Conservation (phyloP, 2,329 filamentous ascomycete genomes). For the Colletotrichum orchidophilum region DNA sequence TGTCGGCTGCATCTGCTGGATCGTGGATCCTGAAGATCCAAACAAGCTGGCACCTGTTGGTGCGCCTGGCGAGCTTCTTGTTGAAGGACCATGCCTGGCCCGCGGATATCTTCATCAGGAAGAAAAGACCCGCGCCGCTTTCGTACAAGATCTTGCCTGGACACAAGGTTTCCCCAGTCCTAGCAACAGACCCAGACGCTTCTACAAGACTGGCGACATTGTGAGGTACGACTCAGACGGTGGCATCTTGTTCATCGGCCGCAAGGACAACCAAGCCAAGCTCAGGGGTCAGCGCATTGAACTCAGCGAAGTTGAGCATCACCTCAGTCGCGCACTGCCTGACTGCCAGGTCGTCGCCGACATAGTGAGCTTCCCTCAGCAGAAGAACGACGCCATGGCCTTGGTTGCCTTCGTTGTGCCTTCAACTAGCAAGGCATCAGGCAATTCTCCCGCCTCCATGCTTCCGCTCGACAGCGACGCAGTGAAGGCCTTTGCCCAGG, state of each 20-base stretch:
- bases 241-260: background rate
- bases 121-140: conserved; percentile 31
- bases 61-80: conserved; percentile 37
- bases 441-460: background rate
- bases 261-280: background rate
- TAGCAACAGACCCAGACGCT: conserved; percentile 19
- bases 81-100: conserved; percentile 35
- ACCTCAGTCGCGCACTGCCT: background rate
- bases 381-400: background rate
- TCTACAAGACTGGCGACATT: conserved; percentile 61
- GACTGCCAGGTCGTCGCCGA: background rate
- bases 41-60: conserved; percentile 36
- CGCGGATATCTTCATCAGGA: conserved; percentile 38
- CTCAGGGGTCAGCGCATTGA: conserved; percentile 47
- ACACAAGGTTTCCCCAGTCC: background rate
- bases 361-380: background rate
- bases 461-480: background rate
- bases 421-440: background rate
- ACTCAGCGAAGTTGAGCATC: conserved; percentile 45
- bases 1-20: conserved; percentile 23
- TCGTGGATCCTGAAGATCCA: conserved; percentile 35
- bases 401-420: background rate
- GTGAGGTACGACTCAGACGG: conserved; percentile 46
- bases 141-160: conserved; percentile 21
- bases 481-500: background rate